Evolutionary conservation across 352 stramenopile species (phyloP), one percentile per base, ranked within the genome.

Genomic region (Pythium vanterpoolii): DNA sequence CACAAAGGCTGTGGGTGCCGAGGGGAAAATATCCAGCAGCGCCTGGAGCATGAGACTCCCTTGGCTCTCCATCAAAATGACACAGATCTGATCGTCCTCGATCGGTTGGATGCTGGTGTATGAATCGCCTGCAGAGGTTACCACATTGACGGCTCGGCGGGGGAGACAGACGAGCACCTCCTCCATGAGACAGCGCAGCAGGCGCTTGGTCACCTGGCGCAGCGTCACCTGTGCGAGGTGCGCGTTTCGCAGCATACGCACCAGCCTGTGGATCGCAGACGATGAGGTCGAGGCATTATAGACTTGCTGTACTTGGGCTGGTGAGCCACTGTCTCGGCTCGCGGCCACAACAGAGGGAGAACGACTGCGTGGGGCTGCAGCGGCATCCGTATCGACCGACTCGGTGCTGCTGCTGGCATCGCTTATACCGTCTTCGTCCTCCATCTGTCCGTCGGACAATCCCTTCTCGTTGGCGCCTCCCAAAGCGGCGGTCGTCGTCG

Each of bases 21-120:
- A 21, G 5, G 69, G 60, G 39, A 71, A 65, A 16, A 74, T 64
- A 9, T 69, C 55, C 11, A 65, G 19, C 23, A 77, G 71, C 4
- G 66, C 42, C 10, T 56, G 62, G 1, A 74, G 56, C 45, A 77
- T 61, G 27, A 68, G 18, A 1, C 31, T 30, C 1, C 43, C 34
- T 14, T 62, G 55, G 3, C 56, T 47, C 23, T 75, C 65, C 42
- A 76, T 73, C 18, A 66, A 67, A 27, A 76, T 47, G 10, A 44
- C 69, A 28, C 57, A 72, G 38, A 73, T 52, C 8, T 56, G 43
- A 10, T 56, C 57, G 27, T 74, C 57, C 21, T 63, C 43, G 9
- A 66, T 43, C 14, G 68, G 52, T 10, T 63, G 24, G 4, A 60
- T 30, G 5, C 48, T 47, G 1, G 47, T n/a, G 18, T 26, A 44